A percentile compares a stretch with the other conserved stretches of the same genome.
Evolutionary conservation across 208 protist genomes (phyloP).

Genomic region (Sergeia podlipaevii): DNA sequence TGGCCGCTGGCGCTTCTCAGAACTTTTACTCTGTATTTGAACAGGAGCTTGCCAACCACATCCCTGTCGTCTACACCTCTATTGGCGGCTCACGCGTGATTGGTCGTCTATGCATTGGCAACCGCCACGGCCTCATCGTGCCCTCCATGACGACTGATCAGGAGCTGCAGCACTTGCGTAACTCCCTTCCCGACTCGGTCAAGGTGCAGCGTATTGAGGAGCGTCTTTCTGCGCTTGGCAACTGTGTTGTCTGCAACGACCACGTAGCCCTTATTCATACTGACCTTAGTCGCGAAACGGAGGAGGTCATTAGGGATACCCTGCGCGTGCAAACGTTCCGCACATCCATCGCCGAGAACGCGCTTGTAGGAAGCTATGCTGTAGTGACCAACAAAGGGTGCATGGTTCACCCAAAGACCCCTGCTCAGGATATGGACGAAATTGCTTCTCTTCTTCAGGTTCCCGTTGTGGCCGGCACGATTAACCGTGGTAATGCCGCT

Average conservation of each 20-base stretch:
- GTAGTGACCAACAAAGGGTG: slow-evolving; percentile 98
- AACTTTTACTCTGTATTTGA: slow-evolving; percentile 99
- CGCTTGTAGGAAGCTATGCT: slow-evolving; percentile 98
- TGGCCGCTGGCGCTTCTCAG: slow-evolving; percentile 94
- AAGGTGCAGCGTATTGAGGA: slow-evolving; percentile 98
- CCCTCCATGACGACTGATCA: slow-evolving; percentile 98
- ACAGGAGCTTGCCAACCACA: slow-evolving; percentile 97
- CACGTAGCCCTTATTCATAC: slow-evolving; percentile 99
- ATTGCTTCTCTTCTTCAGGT: slow-evolving; percentile 98
- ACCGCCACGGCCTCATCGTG: slow-evolving; percentile 98
- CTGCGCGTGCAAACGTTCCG: slow-evolving; percentile 99
- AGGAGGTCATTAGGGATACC: slow-evolving; percentile 99
- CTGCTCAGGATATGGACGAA: slow-evolving; percentile 98
- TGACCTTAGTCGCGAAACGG: slow-evolving; percentile 98
- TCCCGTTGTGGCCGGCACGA: slow-evolving; percentile 98
- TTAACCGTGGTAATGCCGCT: slow-evolving; percentile 98
- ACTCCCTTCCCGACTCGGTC: slow-evolving; percentile 98
- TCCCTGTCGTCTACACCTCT: slow-evolving; percentile 97
- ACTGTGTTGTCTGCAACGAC: slow-evolving; percentile 99
- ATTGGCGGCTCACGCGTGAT: slow-evolving; percentile 97
- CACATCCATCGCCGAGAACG: slow-evolving; percentile 97
- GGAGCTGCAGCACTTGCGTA: slow-evolving; percentile 99
- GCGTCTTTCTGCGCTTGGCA: slow-evolving; percentile 98
- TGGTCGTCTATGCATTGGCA: slow-evolving; percentile 97
- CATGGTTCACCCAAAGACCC: slow-evolving; percentile 96